Conservation (phyloP, 306 rosid species). For the Arachis stenosperma region DNA sequence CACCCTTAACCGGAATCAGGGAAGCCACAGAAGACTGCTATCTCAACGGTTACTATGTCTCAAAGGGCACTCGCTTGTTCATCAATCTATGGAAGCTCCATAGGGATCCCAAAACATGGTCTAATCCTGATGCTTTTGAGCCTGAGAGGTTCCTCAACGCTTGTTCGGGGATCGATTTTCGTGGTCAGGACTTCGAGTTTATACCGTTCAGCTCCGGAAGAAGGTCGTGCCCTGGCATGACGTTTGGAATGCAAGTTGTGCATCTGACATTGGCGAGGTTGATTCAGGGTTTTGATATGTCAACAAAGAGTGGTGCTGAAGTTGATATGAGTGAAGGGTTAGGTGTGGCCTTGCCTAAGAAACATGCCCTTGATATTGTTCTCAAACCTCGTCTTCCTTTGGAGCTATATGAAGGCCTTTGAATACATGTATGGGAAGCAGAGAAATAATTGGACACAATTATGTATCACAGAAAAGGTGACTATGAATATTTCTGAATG, state of each 20-base stretch:
- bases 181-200: conserved; percentile 32
- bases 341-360: conserved; percentile 51
- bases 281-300: conserved; percentile 50
- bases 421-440: neutral
- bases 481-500: too few species aligned
- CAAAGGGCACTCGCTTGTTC: conserved; percentile 49
- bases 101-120: conserved; percentile 45
- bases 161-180: conserved; percentile 23
- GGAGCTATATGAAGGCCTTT: conserved; percentile 44
- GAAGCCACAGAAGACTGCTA: conserved; percentile 44
- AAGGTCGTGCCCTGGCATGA: conserved; percentile 50
- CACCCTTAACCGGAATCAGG: conserved; percentile 54
- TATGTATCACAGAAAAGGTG: too few species aligned
- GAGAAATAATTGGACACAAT: too few species aligned
- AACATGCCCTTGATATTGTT: conserved; percentile 32
- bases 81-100: conserved; percentile 50
- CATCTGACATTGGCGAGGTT: conserved; percentile 49
- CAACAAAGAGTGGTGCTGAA: neutral
- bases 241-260: conserved; percentile 47
- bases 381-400: conserved; percentile 47
- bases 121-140: conserved; percentile 46
- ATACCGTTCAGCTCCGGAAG: conserved; percentile 53
- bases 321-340: conserved; percentile 56
- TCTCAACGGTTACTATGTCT: conserved; percentile 41
- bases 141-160: conserved; percentile 47